phyloP scores from a whole-genome alignment of 495 filamentous ascomycete genomes.

The Penicillium argentinense region DNA sequence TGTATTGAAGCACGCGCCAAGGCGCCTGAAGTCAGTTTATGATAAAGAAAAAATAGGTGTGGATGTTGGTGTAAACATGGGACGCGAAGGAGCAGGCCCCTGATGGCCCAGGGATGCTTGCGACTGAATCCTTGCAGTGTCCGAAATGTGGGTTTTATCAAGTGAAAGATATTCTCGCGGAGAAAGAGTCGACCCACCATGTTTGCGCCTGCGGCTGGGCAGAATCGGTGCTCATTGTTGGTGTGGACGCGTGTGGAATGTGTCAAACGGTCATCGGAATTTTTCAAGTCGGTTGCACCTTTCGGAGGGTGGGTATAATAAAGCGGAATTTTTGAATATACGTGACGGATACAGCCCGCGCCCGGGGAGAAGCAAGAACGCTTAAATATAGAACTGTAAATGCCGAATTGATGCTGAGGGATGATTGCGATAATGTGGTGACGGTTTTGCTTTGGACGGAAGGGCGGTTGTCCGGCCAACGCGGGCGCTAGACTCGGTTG shows the following conservation, averaged over 20 bases:
- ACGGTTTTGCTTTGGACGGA: slow-evolving; percentile 4
- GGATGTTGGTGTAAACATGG: neutral
- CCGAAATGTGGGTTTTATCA: neutral
- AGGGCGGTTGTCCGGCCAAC: slow-evolving; percentile 7
- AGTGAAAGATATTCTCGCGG: neutral
- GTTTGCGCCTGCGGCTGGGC: slow-evolving; percentile 19
- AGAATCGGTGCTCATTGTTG: slow-evolving; percentile 24
- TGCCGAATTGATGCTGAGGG: slow-evolving; percentile 1
- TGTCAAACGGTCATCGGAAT: slow-evolving; percentile 22
- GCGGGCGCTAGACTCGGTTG: neutral
- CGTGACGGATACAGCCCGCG: neutral
- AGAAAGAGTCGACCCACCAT: slow-evolving; percentile 17
- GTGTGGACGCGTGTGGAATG: slow-evolving; percentile 30
- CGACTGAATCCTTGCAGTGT: neutral
- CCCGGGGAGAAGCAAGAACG: neutral
- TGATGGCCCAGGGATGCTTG: slow-evolving; percentile 4
- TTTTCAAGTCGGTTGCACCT: neutral
- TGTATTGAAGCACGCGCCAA: slow-evolving; percentile 6
- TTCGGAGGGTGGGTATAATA: neutral
- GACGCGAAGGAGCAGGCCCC: slow-evolving; percentile 3
- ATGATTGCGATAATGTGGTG: neutral
- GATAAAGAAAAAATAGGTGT: neutral
- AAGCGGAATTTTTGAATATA: neutral
- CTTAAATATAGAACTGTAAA: neutral
- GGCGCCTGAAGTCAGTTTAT: slow-evolving; percentile 15